Conservation (phyloP, 257 asterid species). For the Solanum bulbocastanum region DNA sequence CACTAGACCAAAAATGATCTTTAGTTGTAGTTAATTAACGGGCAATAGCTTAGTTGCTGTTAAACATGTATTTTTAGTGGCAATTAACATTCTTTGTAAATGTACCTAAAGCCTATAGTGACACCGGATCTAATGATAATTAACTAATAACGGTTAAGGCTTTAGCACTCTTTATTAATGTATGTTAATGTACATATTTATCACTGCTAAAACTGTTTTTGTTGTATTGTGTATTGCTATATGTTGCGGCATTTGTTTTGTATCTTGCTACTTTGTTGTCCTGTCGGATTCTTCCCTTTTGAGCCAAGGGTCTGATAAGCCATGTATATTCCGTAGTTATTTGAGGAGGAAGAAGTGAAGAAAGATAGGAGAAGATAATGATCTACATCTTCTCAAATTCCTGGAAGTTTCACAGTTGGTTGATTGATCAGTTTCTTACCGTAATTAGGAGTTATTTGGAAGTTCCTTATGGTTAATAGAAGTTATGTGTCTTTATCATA, state of each 20-base stretch:
- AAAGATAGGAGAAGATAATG: not conserved
- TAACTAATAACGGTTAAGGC: not conserved
- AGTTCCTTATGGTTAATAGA: not conserved
- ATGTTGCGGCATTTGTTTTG: not conserved
- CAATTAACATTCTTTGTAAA: not conserved
- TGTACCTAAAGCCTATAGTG: not conserved
- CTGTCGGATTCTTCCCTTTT: not conserved
- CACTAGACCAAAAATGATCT: not conserved
- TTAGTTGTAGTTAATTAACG: not conserved
- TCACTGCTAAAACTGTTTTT: too few species aligned
- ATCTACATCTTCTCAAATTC: not conserved
- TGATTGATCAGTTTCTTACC: not conserved
- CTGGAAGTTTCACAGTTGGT: not conserved
- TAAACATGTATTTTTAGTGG: not conserved
- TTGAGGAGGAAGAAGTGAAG: not conserved
- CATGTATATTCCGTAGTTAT: not conserved
- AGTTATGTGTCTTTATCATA: not conserved
- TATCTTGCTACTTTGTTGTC: not conserved
- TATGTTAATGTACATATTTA: not conserved
- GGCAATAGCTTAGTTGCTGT: not conserved
- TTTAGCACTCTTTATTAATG: not conserved
- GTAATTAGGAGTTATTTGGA: not conserved
- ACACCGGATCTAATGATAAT: not conserved
- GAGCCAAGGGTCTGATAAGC: not conserved
- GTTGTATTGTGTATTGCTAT: not conserved